Percentiles rank a stretch among this genome's conserved stretches.
phyloP scores from a whole-genome alignment of 1,139 yeast species.

The Entelexis paramagnoliae region DNA sequence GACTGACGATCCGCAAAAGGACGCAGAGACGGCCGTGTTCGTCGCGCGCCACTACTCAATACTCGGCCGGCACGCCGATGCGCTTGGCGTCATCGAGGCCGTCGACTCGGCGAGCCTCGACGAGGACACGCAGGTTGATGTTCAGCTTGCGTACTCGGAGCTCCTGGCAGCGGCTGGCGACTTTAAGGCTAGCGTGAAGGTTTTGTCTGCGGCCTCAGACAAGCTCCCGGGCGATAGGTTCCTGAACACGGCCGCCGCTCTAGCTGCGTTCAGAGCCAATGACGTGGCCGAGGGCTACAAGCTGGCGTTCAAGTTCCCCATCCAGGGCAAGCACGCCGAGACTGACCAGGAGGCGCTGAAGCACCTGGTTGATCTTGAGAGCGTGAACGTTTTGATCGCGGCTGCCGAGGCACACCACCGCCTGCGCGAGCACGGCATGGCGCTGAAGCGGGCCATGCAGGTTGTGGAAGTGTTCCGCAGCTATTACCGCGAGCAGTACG shows the following conservation, averaged over 20 bases:
- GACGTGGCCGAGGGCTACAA: constrained; percentile 65
- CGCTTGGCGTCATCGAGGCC: constrained; percentile 42
- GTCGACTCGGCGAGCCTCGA: constrained; percentile 2
- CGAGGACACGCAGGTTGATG: constrained; percentile 43
- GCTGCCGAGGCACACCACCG: constrained; percentile 73
- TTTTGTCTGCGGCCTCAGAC: constrained; percentile 61
- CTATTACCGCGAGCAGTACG: constrained; percentile 76
- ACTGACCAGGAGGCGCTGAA: constrained; percentile 46
- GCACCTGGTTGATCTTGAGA: constrained; percentile 84
- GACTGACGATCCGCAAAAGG: background rate
- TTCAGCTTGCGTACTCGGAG: constrained; percentile 70
- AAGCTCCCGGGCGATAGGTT: constrained; percentile 85
- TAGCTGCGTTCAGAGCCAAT: constrained; percentile 75
- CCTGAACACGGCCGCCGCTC: constrained; percentile 78
- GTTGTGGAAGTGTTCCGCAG: constrained; percentile 58
- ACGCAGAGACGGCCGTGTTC: constrained; percentile 33
- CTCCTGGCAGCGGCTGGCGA: constrained; percentile 64
- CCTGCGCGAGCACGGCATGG: constrained; percentile 47
- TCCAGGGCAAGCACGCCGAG: constrained; percentile 62
- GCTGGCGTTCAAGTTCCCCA: constrained; percentile 69
- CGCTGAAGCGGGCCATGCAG: constrained; percentile 68
- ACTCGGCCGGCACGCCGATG: constrained; percentile 30
- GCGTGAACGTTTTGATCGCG: constrained; percentile 78
- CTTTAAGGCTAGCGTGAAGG: constrained; percentile 48
- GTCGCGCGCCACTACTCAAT: constrained; percentile 70